Evolutionary conservation across 352 stramenopile species (phyloP), one percentile per base, ranked within the genome.

Genomic region (Phytophthora sp.): DNA sequence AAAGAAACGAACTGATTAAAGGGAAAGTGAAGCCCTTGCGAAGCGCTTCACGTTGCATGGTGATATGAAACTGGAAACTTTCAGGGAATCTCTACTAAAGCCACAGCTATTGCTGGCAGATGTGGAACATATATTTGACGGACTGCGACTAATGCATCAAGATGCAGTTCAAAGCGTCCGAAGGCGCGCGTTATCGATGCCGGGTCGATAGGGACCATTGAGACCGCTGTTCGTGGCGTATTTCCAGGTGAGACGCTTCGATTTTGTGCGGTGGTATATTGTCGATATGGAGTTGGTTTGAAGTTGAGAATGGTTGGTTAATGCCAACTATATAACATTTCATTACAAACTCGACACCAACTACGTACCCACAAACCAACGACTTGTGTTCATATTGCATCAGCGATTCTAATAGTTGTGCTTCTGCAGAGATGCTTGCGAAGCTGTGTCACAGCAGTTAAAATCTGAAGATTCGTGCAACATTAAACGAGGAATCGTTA

Each of bases 81-180:
- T 45, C n/a, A 23, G 4, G n/a, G 2, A 7, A 18, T 33, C 5
- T 45, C 38, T 26, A 8, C 38, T 23, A n/a, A 45, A 45, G 6
- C 3, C 20, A 4, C 11, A 9, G 7, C 11, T 41, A 13, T 26
- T 18, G 3, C 9, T 55, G 12, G 7, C n/a, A 6, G 47, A 55
- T 23, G 47, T 42, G 18, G n/a, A 30, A 30, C 9, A 16, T 3
- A 4, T 31, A 20, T 39, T 41, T 11, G 47, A 31, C 29, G 47
- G 7, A 4, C 29, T 44, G 18, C 29, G 27, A 1, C 15, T 21
- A 18, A 42, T 55, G n/a, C 47, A 42, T 31, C 3, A 31, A 1
- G 12, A 42, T 7, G 47, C 47, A 18, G 47, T 42, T 55, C 42
- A n/a, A 55, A 55, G 9, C 47, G 47, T 35, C 29, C 29, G 11